Percentiles rank a stretch among this genome's conserved stretches.
These are phyloP conservation scores for Coemansia sp. DNA, from an alignment of 192 early-diverging fungal species.

Conservation along the genomic window DNA sequence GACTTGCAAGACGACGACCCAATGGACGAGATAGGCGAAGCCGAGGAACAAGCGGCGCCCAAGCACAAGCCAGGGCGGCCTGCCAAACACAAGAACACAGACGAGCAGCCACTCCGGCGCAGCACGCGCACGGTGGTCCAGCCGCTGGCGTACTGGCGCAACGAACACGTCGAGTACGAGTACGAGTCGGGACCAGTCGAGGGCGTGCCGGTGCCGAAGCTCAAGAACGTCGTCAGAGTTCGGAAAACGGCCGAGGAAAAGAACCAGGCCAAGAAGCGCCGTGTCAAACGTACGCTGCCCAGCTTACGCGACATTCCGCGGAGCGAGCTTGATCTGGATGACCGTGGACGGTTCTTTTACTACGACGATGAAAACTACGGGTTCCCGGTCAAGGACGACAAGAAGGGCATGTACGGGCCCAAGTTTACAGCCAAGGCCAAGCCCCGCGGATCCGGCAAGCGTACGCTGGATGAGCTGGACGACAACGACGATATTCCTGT, in stretches of 20 bases:
- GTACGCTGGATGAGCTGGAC: conserved; percentile 14
- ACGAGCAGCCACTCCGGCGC: conserved; percentile 17
- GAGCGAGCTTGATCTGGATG: conserved; percentile 26
- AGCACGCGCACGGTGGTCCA: conserved; percentile 39
- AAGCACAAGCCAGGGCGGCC: not conserved
- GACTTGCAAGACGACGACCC: not conserved
- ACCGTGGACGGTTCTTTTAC: conserved; percentile 38
- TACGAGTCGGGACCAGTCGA: conserved; percentile 12
- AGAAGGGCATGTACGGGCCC: conserved; percentile 21
- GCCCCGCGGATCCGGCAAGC: conserved; percentile 10
- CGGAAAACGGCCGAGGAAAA: conserved; percentile 49
- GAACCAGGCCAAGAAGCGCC: conserved; percentile 33
- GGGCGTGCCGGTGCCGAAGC: conserved; percentile 26
- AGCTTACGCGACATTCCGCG: conserved; percentile 22
- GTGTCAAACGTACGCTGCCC: conserved; percentile 16
- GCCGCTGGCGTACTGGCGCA: conserved; percentile 50
- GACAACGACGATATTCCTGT: conserved; percentile 43
- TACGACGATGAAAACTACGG: conserved; percentile 49
- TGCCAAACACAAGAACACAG: not conserved
- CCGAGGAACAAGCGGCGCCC: not conserved
- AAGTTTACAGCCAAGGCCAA: conserved; percentile 6
- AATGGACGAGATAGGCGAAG: not conserved
- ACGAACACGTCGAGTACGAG: conserved; percentile 52
- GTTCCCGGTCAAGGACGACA: conserved; percentile 26
- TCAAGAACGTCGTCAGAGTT: conserved; percentile 47